These are phyloP conservation scores for Trichoderma gamsii DNA, from an alignment of 495 filamentous ascomycete species.

Conservation along the genomic window DNA sequence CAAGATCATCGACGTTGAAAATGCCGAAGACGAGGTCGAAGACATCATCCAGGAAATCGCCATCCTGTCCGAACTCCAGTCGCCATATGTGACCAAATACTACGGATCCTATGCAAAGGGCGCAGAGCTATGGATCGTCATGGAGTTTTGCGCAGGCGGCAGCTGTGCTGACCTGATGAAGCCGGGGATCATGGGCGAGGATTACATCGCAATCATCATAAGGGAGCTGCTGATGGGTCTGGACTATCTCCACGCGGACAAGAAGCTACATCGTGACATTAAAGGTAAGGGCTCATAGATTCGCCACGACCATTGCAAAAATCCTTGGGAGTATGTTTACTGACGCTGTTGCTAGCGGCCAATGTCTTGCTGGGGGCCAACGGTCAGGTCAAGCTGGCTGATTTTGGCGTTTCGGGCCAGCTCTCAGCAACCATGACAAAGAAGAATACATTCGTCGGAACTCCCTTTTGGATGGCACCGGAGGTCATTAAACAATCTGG, in stretches of 20 bases:
- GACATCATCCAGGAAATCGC: conserved; percentile 98
- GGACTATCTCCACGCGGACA: conserved; percentile 88
- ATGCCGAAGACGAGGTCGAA: conserved; percentile 95
- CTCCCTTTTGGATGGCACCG: conserved; percentile 99
- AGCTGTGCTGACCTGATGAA: conserved; percentile 89
- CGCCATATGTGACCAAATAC: conserved; percentile 93
- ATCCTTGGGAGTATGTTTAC: too few species aligned
- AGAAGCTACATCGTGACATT: conserved; percentile 94
- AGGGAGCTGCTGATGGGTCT: conserved; percentile 83
- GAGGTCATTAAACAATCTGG: conserved; percentile 98
- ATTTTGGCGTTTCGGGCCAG: conserved; percentile 96
- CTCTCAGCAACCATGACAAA: conserved; percentile 99
- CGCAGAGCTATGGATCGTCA: conserved; percentile 94
- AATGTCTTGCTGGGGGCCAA: conserved; percentile 81
- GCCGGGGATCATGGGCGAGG: conserved; percentile 83
- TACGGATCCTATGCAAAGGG: conserved; percentile 93
- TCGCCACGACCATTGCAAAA: not conserved
- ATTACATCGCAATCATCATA: conserved; percentile 91
- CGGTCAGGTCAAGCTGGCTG: conserved; percentile 93
- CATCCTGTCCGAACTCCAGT: conserved; percentile 89
- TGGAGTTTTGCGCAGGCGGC: conserved; percentile 91
- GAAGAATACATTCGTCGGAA: conserved; percentile 98
- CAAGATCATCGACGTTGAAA: conserved; percentile 97
- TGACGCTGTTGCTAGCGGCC: conserved; percentile 54
- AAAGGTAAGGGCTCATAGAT: conserved; percentile 58